Percentiles rank a stretch among this genome's conserved stretches.
Evolutionary conservation across 78 protist genomes (phyloP).

Genomic region (Dictyostelium purpureum): DNA sequence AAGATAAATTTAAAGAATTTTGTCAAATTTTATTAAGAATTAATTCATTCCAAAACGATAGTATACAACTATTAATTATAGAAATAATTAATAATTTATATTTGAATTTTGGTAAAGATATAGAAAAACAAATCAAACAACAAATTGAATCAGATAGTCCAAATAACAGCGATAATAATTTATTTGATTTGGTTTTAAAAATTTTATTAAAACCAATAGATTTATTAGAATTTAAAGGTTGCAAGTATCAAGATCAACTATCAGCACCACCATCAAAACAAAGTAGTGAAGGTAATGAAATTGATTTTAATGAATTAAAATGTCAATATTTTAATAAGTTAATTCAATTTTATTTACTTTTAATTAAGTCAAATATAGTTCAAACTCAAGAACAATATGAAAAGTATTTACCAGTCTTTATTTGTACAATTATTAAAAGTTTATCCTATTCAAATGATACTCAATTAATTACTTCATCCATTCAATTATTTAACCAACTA

Average conservation of each 20-base stretch:
- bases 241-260: background rate
- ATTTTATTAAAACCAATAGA: conserved; percentile 45
- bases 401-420: conserved; percentile 30
- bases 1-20: conserved; percentile 27
- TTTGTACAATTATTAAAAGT: background rate
- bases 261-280: background rate
- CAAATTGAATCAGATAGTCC: background rate
- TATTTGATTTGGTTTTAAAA: conserved; percentile 24
- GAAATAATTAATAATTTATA: conserved; percentile 29
- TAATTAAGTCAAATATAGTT: background rate
- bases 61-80: background rate
- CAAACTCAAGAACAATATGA: background rate
- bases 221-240: background rate
- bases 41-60: background rate
- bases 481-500: conserved; percentile 20
- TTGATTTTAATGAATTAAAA: background rate
- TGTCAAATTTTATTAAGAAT: conserved; percentile 1
- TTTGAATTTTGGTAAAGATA: conserved; percentile 15
- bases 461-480: conserved; percentile 10
- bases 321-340: conserved; percentile 14
- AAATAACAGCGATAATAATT: background rate
- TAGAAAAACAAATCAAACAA: conserved; percentile 22
- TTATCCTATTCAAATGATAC: conserved; percentile 14
- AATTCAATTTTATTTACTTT: conserved; percentile 3
- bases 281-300: background rate